These are phyloP conservation scores for Ogataea salicorniae DNA, from an alignment of 805 yeast species.

Conservation along the genomic window DNA sequence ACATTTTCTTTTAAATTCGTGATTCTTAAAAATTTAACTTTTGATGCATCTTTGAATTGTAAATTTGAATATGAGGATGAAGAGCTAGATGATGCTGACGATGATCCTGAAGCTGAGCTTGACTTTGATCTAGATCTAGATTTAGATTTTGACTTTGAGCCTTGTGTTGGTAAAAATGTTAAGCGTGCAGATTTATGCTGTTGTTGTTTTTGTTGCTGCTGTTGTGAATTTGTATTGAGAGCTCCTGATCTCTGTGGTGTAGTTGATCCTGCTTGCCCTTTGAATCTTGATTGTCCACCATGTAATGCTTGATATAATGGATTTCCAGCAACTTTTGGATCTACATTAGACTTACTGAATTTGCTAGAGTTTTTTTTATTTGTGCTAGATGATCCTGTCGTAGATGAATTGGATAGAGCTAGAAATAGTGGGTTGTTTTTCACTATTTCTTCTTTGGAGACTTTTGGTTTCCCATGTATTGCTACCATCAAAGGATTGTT, in stretches of 20 bases:
- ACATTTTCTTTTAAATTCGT: conserved; percentile 30
- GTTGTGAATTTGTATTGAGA: background rate
- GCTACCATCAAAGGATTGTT: background rate
- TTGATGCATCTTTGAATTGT: conserved; percentile 21
- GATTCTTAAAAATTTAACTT: conserved; percentile 24
- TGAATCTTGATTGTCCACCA: background rate
- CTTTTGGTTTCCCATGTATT: background rate
- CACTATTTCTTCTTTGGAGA: too few species aligned
- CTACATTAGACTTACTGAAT: too few species aligned
- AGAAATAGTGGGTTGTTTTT: background rate
- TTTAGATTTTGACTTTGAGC: too few species aligned
- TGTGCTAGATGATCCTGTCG: too few species aligned
- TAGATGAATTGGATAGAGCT: background rate
- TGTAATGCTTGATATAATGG: conserved; percentile 2
- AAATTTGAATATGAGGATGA: background rate
- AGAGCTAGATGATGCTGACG: background rate
- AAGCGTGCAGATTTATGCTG: background rate
- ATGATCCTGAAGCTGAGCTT: background rate
- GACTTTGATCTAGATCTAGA: background rate
- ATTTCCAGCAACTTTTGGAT: background rate
- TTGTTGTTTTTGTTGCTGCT: background rate
- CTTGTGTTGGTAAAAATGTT: background rate
- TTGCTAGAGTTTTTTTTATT: too few species aligned
- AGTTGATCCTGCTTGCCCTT: background rate
- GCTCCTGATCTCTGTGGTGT: background rate